Percentiles rank a stretch among this genome's conserved stretches.
These are phyloP conservation scores for Mycena capillaripes DNA, from an alignment of 768 basidiomycete species.

Conservation along the genomic window DNA sequence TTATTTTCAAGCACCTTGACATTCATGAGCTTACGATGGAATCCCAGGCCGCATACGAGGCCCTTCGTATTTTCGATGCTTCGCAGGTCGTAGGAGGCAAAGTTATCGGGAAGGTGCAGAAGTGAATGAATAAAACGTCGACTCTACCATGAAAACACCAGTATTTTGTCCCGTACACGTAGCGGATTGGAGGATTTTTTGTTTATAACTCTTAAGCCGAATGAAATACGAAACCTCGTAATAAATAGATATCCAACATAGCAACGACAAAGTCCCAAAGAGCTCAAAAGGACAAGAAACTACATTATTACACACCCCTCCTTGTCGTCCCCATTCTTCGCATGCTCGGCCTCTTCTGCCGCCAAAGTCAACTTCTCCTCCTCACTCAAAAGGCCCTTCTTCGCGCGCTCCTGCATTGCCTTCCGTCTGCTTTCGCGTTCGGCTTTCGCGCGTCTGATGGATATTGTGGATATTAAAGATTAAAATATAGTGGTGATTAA, in stretches of 20 bases:
- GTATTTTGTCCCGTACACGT: background rate
- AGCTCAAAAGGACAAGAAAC: background rate
- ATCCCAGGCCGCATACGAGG: constrained; percentile 70
- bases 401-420: constrained; percentile 80
- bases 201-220: background rate
- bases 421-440: constrained; percentile 79
- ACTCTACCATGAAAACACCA: background rate
- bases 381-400: constrained; percentile 76
- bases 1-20: constrained; percentile 31
- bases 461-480: background rate
- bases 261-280: too few species aligned
- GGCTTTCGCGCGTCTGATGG: constrained; percentile 79
- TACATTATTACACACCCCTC: constrained; percentile 72
- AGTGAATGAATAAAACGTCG: background rate
- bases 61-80: constrained; percentile 64
- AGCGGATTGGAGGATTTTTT: background rate
- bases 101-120: constrained; percentile 55
- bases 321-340: constrained; percentile 37
- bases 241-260: too few species aligned
- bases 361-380: constrained; percentile 68
- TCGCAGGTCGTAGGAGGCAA: constrained; percentile 68
- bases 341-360: constrained; percentile 56
- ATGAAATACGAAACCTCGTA: background rate
- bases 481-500: constrained; percentile 37
- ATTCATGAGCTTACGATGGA: constrained; percentile 63